Percentiles rank a stretch among this genome's conserved stretches.
phyloP scores from a whole-genome alignment of 2,329 filamentous ascomycete species.

The Emmonsiellopsis sp. region DNA sequence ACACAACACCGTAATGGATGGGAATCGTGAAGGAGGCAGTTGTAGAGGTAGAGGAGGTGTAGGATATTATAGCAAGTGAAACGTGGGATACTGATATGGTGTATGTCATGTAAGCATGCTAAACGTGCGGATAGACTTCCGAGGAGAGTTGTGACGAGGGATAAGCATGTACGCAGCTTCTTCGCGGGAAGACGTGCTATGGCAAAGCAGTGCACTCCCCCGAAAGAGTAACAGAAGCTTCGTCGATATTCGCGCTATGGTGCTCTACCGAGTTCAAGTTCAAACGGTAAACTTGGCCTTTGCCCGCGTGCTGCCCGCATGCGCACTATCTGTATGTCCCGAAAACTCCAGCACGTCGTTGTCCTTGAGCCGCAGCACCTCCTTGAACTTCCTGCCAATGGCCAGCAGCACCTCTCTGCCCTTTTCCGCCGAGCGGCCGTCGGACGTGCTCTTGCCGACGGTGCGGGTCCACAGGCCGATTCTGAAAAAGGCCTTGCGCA shows the following conservation, averaged over 20 bases:
- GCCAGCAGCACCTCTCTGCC: constrained; percentile 72
- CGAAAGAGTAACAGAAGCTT: too few relatives aligned
- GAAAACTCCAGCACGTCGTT: constrained; percentile 85
- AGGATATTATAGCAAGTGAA: too few relatives aligned
- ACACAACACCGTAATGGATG: neutral
- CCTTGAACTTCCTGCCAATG: constrained; percentile 89
- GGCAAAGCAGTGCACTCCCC: too few relatives aligned
- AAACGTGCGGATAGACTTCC: neutral
- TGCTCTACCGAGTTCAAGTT: constrained; percentile 12
- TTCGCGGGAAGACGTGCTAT: too few relatives aligned
- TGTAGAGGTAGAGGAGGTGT: too few relatives aligned
- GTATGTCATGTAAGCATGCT: too few relatives aligned
- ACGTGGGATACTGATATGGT: too few relatives aligned
- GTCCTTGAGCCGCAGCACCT: constrained; percentile 68
- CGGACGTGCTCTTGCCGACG: constrained; percentile 72
- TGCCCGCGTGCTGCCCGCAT: constrained; percentile 85
- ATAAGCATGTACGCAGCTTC: too few relatives aligned
- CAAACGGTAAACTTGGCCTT: constrained; percentile 90
- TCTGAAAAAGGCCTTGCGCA: constrained; percentile 96
- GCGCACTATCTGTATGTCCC: constrained; percentile 88
- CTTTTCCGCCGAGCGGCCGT: constrained; percentile 67
- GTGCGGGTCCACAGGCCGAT: constrained; percentile 96
- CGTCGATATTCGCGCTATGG: neutral
- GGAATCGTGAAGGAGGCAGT: too few relatives aligned
- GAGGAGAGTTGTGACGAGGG: neutral